Evolutionary conservation across 2,329 filamentous ascomycete species (phyloP), one percentile per base, ranked within the genome.

Genomic region (Cryphonectria japonica): DNA sequence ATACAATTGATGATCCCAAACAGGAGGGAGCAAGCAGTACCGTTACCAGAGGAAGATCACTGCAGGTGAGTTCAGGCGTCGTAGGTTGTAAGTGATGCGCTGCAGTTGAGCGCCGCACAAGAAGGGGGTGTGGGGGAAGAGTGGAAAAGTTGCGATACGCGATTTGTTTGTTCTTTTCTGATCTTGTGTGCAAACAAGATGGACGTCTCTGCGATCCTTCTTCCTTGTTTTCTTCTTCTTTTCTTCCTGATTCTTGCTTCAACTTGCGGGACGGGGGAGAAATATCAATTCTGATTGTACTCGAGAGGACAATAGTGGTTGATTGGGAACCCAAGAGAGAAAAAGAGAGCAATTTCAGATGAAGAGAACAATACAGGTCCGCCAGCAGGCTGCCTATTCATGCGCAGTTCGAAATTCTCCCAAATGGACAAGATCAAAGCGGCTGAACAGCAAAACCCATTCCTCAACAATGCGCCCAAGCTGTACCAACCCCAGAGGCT

Each of bases 261-360:
- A 79, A 76, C 75, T 76, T 39, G 43, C 77, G 77, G 75, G 78
- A 76, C 75, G 76, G 73, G 77, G 76, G 76, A 76, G 81, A 73
- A 73, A 82, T 84, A 82, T 86, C 82, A 86, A 86, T 86, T 86
- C 80, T 85, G 83, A 85, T 85, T 85, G 82, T 84, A 80, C 78
- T 80, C 78, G 75, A 73, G 74, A 78, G 76, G 78, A 78, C 73
- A 79, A 77, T 78, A 78, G 68, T 66, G 67, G 70, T 73, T 72
- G 70, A 72, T 78, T 74, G 75, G 76, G 76, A 74, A 73, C 75
- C 76, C 75, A 73, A 34, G 39, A 75, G 69, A 74, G 70, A 74
- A 74, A 76, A 13, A 74, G 73, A 77, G 76, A 75, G 73, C 77
- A 76, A 77, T 80, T 76, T 71, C 74, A 71, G 74, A 74, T 76